A percentile compares a stretch with the other conserved stretches of the same genome.
These are phyloP conservation scores for Obelidium mucronatum DNA, from an alignment of 192 early-diverging fungal genomes.

Conservation along the genomic window DNA sequence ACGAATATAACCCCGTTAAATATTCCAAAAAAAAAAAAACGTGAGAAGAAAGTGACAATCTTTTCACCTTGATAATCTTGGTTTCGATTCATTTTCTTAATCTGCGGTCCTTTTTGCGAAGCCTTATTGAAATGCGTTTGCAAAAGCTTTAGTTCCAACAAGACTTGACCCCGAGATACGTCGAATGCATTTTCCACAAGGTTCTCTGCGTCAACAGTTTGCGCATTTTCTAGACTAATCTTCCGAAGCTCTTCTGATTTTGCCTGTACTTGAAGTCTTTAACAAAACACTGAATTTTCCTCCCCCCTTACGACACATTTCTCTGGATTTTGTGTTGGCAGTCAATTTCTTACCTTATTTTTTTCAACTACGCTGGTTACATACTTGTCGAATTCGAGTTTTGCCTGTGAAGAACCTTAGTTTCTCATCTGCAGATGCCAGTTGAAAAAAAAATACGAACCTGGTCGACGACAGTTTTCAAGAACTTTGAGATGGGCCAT, in stretches of 20 bases:
- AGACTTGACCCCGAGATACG: constrained; percentile 62
- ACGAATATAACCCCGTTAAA: too few species aligned
- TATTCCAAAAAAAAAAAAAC: too few species aligned
- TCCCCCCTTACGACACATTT: too few species aligned
- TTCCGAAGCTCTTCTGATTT: neutral
- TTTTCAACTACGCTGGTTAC: neutral
- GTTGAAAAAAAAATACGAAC: neutral
- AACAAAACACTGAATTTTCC: too few species aligned
- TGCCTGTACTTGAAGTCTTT: neutral
- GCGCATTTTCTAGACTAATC: constrained; percentile 31
- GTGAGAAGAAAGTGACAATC: neutral
- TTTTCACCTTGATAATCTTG: constrained; percentile 33
- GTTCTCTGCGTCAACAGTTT: neutral
- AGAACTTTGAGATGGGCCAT: constrained; percentile 12
- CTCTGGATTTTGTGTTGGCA: too few species aligned
- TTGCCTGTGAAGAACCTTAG: neutral
- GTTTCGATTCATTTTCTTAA: neutral
- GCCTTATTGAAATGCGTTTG: constrained; percentile 39
- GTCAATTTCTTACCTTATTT: constrained; percentile 2
- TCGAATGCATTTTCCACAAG: constrained; percentile 67
- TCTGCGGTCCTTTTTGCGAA: constrained; percentile 15
- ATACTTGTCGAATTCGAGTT: constrained; percentile 22
- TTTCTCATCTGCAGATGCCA: neutral
- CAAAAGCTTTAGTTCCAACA: constrained; percentile 50
- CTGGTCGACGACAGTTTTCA: constrained; percentile 1